Evolutionary conservation across 2,329 filamentous ascomycete species (phyloP).

Genomic region (Aspergillus awamori): DNA sequence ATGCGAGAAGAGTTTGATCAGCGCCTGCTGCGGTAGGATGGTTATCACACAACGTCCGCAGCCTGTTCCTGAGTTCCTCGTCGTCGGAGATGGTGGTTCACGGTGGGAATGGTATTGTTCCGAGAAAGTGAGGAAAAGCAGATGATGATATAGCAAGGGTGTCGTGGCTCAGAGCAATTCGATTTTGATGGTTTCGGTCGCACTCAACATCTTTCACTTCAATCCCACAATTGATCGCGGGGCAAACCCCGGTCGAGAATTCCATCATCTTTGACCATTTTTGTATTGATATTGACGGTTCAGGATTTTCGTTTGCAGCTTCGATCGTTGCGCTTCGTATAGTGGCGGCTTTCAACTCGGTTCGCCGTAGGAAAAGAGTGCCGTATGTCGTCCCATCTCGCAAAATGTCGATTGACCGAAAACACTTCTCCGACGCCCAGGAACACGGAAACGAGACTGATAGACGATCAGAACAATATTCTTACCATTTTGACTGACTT

Average conservation of each 20-base stretch:
- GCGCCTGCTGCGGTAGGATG: slow-evolving; percentile 2
- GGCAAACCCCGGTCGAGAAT: neutral
- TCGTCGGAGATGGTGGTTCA: slow-evolving; percentile 1
- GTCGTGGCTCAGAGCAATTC: neutral
- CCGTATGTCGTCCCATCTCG: slow-evolving; percentile 8
- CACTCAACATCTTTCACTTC: neutral
- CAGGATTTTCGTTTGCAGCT: neutral
- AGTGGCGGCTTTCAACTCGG: neutral
- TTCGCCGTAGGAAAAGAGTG: slow-evolving; percentile 4
- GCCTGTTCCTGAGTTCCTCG: slow-evolving; percentile 14
- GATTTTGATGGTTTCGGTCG: neutral
- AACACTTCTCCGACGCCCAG: slow-evolving; percentile 28
- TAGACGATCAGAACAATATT: slow-evolving; percentile 20
- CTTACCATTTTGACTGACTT: slow-evolving; percentile 55
- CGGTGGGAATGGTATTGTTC: neutral
- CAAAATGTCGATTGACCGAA: slow-evolving; percentile 14
- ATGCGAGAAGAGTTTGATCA: slow-evolving; percentile 10
- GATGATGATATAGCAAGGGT: neutral
- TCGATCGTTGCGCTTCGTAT: slow-evolving; percentile 6
- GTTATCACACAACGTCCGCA: neutral
- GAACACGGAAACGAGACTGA: slow-evolving; percentile 27
- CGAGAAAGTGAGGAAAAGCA: neutral
- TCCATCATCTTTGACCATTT: neutral
- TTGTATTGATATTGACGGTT: neutral
- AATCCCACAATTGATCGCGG: neutral